Base-by-base conservation (phyloP, 306 rosid species). In the peach (Prunus persica) region DNA sequence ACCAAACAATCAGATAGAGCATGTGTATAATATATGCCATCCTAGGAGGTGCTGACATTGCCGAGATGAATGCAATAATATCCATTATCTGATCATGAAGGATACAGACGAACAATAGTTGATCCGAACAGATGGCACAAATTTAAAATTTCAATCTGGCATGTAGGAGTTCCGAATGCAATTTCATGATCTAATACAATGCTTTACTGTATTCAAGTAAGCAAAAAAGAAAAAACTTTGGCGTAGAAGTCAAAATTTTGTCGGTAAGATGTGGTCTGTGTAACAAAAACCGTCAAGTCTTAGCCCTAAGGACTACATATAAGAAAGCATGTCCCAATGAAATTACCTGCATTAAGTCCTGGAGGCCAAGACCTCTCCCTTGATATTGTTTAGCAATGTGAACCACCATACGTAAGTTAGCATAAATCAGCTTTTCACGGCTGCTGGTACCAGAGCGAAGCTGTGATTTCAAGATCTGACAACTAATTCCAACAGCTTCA, bases 321-420 rank as follows among this genome's bases (percentile, higher is more conserved):
- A 55, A 38, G 38, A 55, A 38, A 8, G 22, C 46, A 12, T 57
- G 24, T 38, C 58, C 25, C 76, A 30, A 4, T 28, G 65, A 77
- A 51, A 64, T 71, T 84, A 94, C 98, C 98, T 94, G 98, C 82
- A 94, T 75, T 77, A 94, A 86, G 87, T 94, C 98, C 76, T 85
- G 96, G 83, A 94, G 72, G 82, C 88, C 82, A 76, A 94, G 89
- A 76, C 98, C 97, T 77, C 95, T 92, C 25, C 95, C 95, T 74
- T 65, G 93, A 83, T 90, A 92, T 78, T 81, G 83, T 88, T 94
- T 94, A 73, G 98, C 98, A 78, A 94, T 79, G 87, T 94, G 88
- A 84, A 89, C 94, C 52, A 94, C 97, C 93, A 94, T 84, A n/a
- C 98, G 91, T 79, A 92, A 82, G 81, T 92, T 92, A 74, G 93